Evolutionary conservation across 1,139 yeast genomes (phyloP).

Genomic region (Sugiyamaella novakii): DNA sequence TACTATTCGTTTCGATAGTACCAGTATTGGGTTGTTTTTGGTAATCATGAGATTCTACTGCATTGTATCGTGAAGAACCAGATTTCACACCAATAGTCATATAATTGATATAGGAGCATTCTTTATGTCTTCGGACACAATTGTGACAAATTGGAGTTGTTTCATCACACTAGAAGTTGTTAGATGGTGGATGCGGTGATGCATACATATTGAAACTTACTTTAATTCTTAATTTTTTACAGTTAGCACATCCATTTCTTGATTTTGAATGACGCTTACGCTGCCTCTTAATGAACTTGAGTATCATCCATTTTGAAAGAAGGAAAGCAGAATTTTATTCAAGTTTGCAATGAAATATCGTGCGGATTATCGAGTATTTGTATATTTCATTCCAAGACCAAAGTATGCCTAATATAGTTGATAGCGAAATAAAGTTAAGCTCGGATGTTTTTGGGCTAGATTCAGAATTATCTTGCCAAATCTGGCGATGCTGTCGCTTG

Average conservation of each 20-base stretch:
- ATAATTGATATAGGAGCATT: slow-evolving; percentile 27
- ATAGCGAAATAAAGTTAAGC: too few relatives aligned
- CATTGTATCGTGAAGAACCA: too few relatives aligned
- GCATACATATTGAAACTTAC: slow-evolving; percentile 21
- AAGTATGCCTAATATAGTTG: too few relatives aligned
- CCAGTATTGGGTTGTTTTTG: too few relatives aligned
- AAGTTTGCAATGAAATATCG: too few relatives aligned
- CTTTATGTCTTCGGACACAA: slow-evolving; percentile 46
- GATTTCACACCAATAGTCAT: not conserved
- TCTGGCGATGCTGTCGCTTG: too few relatives aligned
- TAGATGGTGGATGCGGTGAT: not conserved
- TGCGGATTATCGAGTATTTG: too few relatives aligned
- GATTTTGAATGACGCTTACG: slow-evolving; percentile 80
- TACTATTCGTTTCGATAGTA: too few relatives aligned
- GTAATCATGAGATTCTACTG: too few relatives aligned
- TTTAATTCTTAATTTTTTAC: slow-evolving; percentile 77
- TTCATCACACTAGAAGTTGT: slow-evolving; percentile 61
- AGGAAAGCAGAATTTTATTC: not conserved
- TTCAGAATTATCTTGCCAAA: too few relatives aligned
- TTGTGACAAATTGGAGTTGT: slow-evolving; percentile 66
- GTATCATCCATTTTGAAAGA: slow-evolving; percentile 3
- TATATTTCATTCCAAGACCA: too few relatives aligned
- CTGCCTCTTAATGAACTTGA: slow-evolving; percentile 39
- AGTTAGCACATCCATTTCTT: slow-evolving; percentile 76
- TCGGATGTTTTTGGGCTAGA: too few relatives aligned